Conservation (phyloP, 2,329 filamentous ascomycete species). For the Cladophialophora psammophila region DNA sequence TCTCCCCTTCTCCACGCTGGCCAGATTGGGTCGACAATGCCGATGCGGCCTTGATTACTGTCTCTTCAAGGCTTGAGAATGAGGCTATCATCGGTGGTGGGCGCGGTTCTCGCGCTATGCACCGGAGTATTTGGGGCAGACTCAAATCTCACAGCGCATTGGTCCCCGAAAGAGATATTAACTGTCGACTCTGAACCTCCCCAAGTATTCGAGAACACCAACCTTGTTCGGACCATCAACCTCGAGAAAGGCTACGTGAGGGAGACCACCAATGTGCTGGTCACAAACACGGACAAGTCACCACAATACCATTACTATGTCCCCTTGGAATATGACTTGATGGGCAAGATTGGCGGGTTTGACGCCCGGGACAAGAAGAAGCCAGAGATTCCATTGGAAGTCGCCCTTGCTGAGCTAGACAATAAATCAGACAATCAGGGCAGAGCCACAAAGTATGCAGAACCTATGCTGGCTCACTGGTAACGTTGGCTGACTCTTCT, state of each 20-base stretch:
- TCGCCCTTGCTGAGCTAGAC: constrained; percentile 72
- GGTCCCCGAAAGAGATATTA: constrained; percentile 46
- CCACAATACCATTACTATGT: constrained; percentile 91
- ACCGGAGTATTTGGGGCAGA: constrained; percentile 23
- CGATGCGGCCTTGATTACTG: constrained; percentile 22
- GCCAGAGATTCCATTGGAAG: constrained; percentile 69
- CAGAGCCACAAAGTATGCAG: constrained; percentile 60
- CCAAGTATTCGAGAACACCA: constrained; percentile 91
- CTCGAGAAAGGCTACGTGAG: constrained; percentile 91
- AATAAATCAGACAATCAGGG: constrained; percentile 54
- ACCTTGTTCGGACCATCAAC: constrained; percentile 87
- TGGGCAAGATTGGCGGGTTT: constrained; percentile 80
- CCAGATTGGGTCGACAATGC: constrained; percentile 29
- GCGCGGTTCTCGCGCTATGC: constrained; percentile 34
- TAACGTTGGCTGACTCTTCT: constrained; percentile 21
- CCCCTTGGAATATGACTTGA: constrained; percentile 78
- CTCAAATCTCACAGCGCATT: constrained; percentile 37
- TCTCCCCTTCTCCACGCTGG: constrained; percentile 35
- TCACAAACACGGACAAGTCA: constrained; percentile 82
- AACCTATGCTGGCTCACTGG: constrained; percentile 46
- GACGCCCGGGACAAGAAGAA: constrained; percentile 95
- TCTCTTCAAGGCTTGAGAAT: constrained; percentile 27
- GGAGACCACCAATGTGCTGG: constrained; percentile 90
- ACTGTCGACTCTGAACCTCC: constrained; percentile 75
- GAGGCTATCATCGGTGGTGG: constrained; percentile 36